Conservation (phyloP, 2,329 filamentous ascomycete genomes). For the Colletotrichum sp. region DNA sequence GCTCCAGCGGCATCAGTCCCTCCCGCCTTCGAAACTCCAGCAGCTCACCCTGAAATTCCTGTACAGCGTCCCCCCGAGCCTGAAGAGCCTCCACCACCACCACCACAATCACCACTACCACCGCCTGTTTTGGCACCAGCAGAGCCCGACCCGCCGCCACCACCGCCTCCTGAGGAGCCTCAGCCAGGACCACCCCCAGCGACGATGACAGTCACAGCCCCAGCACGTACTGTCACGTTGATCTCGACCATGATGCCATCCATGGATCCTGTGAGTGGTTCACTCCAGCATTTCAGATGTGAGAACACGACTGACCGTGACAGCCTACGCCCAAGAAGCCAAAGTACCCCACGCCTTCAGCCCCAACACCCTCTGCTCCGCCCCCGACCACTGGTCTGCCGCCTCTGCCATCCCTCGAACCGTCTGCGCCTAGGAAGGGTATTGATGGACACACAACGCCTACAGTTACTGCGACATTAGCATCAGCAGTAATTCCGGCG, state of each 20-base stretch:
- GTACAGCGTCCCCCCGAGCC: background rate
- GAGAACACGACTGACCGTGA: background rate
- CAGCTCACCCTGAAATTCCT: background rate
- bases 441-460: background rate
- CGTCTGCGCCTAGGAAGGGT: slow-evolving; percentile 15
- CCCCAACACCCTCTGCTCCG: background rate
- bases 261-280: background rate
- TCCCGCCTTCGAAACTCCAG: background rate
- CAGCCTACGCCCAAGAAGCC: background rate
- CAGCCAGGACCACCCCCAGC: background rate
- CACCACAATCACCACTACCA: background rate
- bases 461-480: slow-evolving; percentile 13
- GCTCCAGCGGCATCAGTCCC: background rate
- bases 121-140: slow-evolving; percentile 8
- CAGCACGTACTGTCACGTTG: slow-evolving; percentile 2
- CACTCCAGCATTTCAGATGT: rapidly evolving
- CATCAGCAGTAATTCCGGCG: slow-evolving; percentile 6
- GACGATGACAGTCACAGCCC: slow-evolving; percentile 8
- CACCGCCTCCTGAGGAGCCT: background rate
- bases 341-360: background rate
- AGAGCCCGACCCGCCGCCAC: background rate
- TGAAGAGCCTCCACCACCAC: slow-evolving; percentile 3
- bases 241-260: slow-evolving; percentile 10
- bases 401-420: slow-evolving; percentile 9
- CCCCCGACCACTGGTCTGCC: background rate